Conservation (phyloP, 306 rosid genomes). For the Trifolium subterraneum region DNA sequence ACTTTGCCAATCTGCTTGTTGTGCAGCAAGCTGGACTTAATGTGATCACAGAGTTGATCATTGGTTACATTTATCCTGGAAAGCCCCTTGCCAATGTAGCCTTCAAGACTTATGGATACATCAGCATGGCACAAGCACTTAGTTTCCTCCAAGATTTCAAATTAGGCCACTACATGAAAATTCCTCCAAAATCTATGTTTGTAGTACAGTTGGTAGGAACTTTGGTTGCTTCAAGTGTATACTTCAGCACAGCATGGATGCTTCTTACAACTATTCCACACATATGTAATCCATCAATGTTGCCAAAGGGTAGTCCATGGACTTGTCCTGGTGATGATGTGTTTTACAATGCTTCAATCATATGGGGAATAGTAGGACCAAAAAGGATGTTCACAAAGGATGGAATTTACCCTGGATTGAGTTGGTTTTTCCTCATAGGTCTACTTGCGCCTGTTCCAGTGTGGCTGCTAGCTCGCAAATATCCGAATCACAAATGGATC, state of each 20-base stretch:
- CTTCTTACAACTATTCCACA: slow-evolving; percentile 49
- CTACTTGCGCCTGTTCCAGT: slow-evolving; percentile 58
- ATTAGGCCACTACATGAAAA: slow-evolving; percentile 88
- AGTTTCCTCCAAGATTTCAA: slow-evolving; percentile 65
- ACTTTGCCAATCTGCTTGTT: too few relatives aligned
- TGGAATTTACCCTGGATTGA: slow-evolving; percentile 61
- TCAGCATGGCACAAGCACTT: slow-evolving; percentile 81
- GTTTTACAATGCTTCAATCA: slow-evolving; percentile 77
- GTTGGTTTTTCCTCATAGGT: slow-evolving; percentile 74
- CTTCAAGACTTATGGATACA: slow-evolving; percentile 85
- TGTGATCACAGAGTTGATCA: slow-evolving; percentile 76
- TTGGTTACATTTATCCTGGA: slow-evolving; percentile 79
- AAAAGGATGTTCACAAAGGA: slow-evolving; percentile 56
- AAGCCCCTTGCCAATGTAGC: slow-evolving; percentile 83
- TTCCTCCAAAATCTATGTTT: slow-evolving; percentile 84
- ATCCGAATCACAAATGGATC: slow-evolving; percentile 60
- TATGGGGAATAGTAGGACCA: slow-evolving; percentile 85
- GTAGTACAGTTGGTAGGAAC: slow-evolving; percentile 69
- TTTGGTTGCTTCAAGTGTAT: slow-evolving; percentile 52
- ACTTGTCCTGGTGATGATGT: slow-evolving; percentile 74
- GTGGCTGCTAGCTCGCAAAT: slow-evolving; percentile 52
- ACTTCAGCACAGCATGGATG: slow-evolving; percentile 85
- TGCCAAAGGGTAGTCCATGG: slow-evolving; percentile 78
- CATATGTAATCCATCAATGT: slow-evolving; percentile 51
- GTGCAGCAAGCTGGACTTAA: slow-evolving; percentile 59